phyloP scores from a whole-genome alignment of 1,284 basidiomycete genomes.

The Porodaedalea pini region DNA sequence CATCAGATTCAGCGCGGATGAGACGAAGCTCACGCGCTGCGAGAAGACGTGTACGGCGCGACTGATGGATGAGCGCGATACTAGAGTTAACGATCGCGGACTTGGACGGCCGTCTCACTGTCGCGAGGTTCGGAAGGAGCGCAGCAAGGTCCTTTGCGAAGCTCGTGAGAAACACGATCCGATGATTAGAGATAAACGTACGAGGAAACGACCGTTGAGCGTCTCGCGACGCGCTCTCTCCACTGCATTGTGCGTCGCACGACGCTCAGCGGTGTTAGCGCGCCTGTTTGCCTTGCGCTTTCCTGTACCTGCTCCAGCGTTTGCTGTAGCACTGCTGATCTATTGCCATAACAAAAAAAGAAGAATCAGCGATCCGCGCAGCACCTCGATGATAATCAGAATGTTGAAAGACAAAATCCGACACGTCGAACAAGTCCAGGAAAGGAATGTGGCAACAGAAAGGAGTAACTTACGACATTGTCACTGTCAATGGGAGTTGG shows the following conservation, averaged over 20 bases:
- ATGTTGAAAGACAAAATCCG: background rate
- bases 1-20: conserved; percentile 74
- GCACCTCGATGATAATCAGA: background rate
- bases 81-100: conserved; percentile 91
- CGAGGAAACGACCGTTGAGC: conserved; percentile 85
- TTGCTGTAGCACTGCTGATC: conserved; percentile 27
- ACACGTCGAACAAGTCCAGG: background rate
- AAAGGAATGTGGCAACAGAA: background rate
- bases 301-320: conserved; percentile 31
- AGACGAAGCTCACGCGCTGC: conserved; percentile 75
- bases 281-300: conserved; percentile 78
- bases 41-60: conserved; percentile 73
- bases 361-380: conserved; percentile 6
- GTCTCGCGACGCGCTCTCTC: conserved; percentile 90
- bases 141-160: conserved; percentile 73
- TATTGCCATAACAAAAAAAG: conserved; percentile 7
- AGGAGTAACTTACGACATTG: conserved; percentile 7
- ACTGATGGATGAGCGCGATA: conserved; percentile 80
- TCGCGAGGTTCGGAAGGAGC: conserved; percentile 83
- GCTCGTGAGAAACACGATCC: conserved; percentile 1
- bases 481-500: conserved; percentile 24
- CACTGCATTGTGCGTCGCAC: conserved; percentile 92
- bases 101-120: conserved; percentile 89
- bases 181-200: conserved; percentile 35
- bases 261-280: conserved; percentile 90